Conservation (phyloP, 2,329 filamentous ascomycete species). For the Penicillium sp. region DNA sequence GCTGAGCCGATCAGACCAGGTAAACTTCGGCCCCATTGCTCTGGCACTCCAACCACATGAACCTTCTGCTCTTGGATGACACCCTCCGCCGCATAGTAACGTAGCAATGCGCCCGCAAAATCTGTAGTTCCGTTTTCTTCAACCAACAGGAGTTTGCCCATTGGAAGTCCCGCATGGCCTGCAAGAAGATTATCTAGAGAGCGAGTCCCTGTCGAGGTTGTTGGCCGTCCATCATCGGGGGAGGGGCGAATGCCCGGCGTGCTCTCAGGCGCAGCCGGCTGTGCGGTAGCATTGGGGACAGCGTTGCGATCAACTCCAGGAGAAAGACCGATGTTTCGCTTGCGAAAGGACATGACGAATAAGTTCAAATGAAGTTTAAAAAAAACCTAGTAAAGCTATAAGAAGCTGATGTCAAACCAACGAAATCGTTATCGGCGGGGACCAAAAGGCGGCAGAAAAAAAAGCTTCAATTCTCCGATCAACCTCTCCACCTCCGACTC, state of each 20-base stretch:
- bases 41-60: conserved; percentile 77
- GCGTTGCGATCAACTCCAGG: conserved; percentile 39
- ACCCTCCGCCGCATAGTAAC: conserved; percentile 91
- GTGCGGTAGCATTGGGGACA: conserved; percentile 27
- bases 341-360: conserved; percentile 63
- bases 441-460: conserved; percentile 30
- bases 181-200: conserved; percentile 83
- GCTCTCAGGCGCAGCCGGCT: conserved; percentile 32
- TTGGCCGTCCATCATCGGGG: conserved; percentile 79
- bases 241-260: conserved; percentile 71
- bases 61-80: conserved; percentile 87
- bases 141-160: conserved; percentile 77
- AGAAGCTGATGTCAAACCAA: conserved; percentile 7
- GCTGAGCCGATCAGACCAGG: conserved; percentile 66
- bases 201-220: conserved; percentile 85
- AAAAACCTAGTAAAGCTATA: neutral
- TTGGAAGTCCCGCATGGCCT: conserved; percentile 78
- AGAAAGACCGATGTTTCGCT: conserved; percentile 62
- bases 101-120: conserved; percentile 78
- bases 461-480: conserved; percentile 29
- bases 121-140: conserved; percentile 93
- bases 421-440: conserved; percentile 27
- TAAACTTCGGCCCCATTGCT: conserved; percentile 78
- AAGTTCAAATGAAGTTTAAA: neutral
- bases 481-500: conserved; percentile 18